Conservation (phyloP, 2,329 filamentous ascomycete genomes). For the Sporothrix mexicana region DNA sequence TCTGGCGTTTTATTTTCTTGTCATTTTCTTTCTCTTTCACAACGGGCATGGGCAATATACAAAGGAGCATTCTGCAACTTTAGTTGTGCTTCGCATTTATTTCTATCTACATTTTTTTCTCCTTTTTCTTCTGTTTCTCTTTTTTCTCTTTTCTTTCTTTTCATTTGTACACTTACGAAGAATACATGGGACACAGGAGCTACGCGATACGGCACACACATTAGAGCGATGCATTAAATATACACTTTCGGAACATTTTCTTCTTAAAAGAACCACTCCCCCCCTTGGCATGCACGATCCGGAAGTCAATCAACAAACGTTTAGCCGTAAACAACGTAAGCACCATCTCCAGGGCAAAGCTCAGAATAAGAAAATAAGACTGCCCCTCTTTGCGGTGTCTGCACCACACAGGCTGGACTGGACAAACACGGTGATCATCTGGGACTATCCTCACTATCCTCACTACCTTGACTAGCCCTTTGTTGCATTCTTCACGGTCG, state of each 20-base stretch:
- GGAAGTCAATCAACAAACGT: background rate
- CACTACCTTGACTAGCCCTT: background rate
- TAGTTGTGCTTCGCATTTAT: background rate
- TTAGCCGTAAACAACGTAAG: constrained; percentile 4
- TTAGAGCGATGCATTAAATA: background rate
- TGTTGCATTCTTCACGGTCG: background rate
- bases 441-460: background rate
- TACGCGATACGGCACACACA: constrained; percentile 11
- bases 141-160: background rate
- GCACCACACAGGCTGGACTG: background rate
- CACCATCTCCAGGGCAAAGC: background rate
- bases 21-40: background rate
- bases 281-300: constrained; percentile 5
- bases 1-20: constrained; percentile 17
- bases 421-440: background rate
- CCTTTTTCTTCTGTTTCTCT: background rate
- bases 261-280: too few species aligned
- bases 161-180: constrained; percentile 26
- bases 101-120: background rate
- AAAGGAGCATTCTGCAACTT: background rate
- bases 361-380: background rate
- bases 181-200: constrained; percentile 17
- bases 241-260: too few species aligned
- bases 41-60: background rate
- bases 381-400: background rate